Evolutionary conservation across 2,329 filamentous ascomycete genomes (phyloP), one percentile per base, ranked within the genome.

Genomic region (Talaromyces sp.): DNA sequence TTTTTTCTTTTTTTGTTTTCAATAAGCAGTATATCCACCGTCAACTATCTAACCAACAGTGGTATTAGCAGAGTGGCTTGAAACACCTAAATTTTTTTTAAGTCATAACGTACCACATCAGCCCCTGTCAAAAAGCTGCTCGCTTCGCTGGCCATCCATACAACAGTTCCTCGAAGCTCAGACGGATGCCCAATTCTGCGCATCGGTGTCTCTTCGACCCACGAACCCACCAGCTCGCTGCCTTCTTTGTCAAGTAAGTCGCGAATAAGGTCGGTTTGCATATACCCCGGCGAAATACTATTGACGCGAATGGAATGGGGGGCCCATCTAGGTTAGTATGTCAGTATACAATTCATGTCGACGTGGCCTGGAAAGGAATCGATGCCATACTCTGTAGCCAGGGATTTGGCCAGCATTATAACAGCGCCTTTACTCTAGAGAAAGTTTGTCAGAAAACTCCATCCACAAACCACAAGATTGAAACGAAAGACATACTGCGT

Each of bases 271-370:
- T 74, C 68, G 1, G 72, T 74, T 41, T 69, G 67, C 62, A 65
- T 68, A 57, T 71, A 72, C 3, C 75, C 75, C 1, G 75, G 75
- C 46, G 72, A 72, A 3, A 77, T 63, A 19, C 70, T 74, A 63
- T 77, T 77, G 38, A 76, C 72, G 32, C 75, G 65, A 27, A 77
- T 72, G 4, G 72, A 72, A 50, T 71, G 68, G 3, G 69, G 66
- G 0, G 70, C 75, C 63, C 75, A 68, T 63, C 61, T 64, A 35
- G 26, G 24, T 24, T 6, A n/a, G 35, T 26, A 55, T 35, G 26
- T 35, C n/a, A 31, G 14, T 38, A 21, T 14, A 8, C 4, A 27
- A 12, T 29, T 17, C 26, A 29, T 21, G n/a, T 38, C 35, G 21
- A 31, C 24, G 3, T 3, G 29, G 14, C 35, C 9, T 17, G 19